These are phyloP conservation scores for Lodderomyces pseudojiufengensis DNA, from an alignment of 1,139 yeast species.

Conservation along the genomic window DNA sequence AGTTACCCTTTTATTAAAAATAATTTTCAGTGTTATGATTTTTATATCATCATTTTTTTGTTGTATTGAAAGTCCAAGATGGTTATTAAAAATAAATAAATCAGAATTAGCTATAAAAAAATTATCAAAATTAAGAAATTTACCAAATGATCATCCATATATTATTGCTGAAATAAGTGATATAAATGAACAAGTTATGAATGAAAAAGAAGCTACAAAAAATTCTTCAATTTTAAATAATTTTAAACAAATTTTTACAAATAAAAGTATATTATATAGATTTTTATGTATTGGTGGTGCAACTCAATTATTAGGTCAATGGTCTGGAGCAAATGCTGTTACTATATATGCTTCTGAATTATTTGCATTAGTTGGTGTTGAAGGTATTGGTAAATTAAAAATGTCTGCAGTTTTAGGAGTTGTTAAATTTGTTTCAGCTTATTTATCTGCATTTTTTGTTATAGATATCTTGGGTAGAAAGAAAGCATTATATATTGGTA, in stretches of 20 bases:
- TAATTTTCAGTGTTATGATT: conserved; percentile 41
- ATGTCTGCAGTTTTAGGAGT: conserved; percentile 50
- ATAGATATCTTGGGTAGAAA: conserved; percentile 48
- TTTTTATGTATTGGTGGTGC: conserved; percentile 40
- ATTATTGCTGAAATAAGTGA: conserved; percentile 51
- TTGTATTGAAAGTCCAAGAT: conserved; percentile 45
- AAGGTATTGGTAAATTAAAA: conserved; percentile 32
- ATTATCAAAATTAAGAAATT: conserved; percentile 44
- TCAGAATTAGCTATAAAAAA: conserved; percentile 33
- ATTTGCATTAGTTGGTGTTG: conserved; percentile 48
- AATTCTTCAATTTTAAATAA: conserved; percentile 22
- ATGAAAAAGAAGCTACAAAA: conserved; percentile 33
- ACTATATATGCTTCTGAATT: conserved; percentile 59
- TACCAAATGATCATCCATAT: conserved; percentile 49
- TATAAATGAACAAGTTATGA: conserved; percentile 44
- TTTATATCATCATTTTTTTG: conserved; percentile 33
- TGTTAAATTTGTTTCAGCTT: conserved; percentile 44
- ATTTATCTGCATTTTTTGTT: conserved; percentile 43
- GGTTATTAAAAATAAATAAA: conserved; percentile 37
- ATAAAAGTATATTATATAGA: conserved; percentile 40
- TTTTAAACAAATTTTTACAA: conserved; percentile 31
- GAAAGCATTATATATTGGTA: conserved; percentile 36
- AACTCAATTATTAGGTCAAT: conserved; percentile 55
- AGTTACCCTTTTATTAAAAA: conserved; percentile 34
- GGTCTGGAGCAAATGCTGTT: conserved; percentile 62